A percentile compares a stretch with the other conserved stretches of the same genome.
phyloP scores from a whole-genome alignment of 495 filamentous ascomycete genomes.

The Aspergillus baeticus region DNA sequence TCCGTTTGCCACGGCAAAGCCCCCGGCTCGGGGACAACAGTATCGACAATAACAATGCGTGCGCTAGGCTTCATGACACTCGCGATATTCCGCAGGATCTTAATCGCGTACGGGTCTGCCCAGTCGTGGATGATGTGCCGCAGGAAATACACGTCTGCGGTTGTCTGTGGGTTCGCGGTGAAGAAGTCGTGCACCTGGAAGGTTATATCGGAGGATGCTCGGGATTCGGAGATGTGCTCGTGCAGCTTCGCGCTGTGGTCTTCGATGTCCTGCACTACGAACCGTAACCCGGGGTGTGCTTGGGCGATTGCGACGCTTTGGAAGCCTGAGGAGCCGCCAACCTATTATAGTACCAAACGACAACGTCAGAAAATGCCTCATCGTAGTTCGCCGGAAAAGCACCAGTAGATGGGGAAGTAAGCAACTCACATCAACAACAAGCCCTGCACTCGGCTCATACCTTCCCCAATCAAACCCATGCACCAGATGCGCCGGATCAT shows the following conservation, averaged over 20 bases:
- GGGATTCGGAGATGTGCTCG: not conserved
- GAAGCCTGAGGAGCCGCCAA: conserved; percentile 5
- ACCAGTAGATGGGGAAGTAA: no score
- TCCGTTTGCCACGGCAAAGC: not conserved
- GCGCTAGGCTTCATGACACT: not conserved
- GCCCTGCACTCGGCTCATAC: not conserved
- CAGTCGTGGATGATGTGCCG: conserved; percentile 8
- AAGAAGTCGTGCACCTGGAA: conserved; percentile 7
- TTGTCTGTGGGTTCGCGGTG: not conserved
- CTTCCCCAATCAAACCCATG: not conserved
- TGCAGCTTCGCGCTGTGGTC: not conserved
- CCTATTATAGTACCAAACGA: not conserved
- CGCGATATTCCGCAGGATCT: not conserved
- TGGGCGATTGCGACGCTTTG: not conserved
- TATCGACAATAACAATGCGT: not conserved
- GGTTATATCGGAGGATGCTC: not conserved
- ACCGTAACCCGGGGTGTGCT: not conserved
- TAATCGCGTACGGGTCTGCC: not conserved
- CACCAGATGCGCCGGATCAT: not conserved
- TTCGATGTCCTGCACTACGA: conserved; percentile 5
- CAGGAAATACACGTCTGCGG: conserved; percentile 3
- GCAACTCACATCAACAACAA: conserved; percentile 5
- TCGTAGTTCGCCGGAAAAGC: no score
- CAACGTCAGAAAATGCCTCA: not conserved
- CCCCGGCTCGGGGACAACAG: not conserved